Percentiles rank a stretch among this genome's conserved stretches.
phyloP scores from a whole-genome alignment of 2,329 filamentous ascomycete genomes.

The Pseudocercospora pini-densiflorae region DNA sequence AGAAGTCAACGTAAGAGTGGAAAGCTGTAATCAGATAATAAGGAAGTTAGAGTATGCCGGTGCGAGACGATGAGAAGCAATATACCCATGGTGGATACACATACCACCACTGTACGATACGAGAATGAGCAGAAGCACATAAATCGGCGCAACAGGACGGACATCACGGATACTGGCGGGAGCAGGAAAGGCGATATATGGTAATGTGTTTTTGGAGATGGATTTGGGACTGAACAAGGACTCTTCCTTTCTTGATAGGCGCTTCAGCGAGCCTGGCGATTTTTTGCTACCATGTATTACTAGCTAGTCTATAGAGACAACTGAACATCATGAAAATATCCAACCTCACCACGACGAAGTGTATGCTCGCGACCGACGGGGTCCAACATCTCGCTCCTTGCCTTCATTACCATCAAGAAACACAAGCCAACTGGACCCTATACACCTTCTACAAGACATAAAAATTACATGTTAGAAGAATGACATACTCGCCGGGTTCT shows the following conservation, averaged over 20 bases:
- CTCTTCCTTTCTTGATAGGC: neutral
- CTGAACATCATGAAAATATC: too few relatives aligned
- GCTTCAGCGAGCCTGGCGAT: neutral
- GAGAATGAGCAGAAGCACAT: neutral
- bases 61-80: slow-evolving; percentile 11
- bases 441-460: too few relatives aligned
- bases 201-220: neutral
- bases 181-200: neutral
- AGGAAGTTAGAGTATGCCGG: slow-evolving; percentile 21
- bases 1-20: slow-evolving; percentile 23
- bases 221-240: neutral
- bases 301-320: too few relatives aligned
- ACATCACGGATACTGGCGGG: neutral
- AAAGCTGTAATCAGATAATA: slow-evolving; percentile 27
- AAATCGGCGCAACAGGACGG: neutral
- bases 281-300: neutral
- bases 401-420: too few relatives aligned
- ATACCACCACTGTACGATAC: neutral
- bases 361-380: too few relatives aligned
- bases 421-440: too few relatives aligned
- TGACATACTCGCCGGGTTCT: too few relatives aligned
- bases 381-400: too few relatives aligned
- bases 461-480: too few relatives aligned
- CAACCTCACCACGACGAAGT: too few relatives aligned
- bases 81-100: neutral